Base-by-base conservation (phyloP, 1,284 basidiomycete genomes). In the Ceratobasidium sp. region DNA sequence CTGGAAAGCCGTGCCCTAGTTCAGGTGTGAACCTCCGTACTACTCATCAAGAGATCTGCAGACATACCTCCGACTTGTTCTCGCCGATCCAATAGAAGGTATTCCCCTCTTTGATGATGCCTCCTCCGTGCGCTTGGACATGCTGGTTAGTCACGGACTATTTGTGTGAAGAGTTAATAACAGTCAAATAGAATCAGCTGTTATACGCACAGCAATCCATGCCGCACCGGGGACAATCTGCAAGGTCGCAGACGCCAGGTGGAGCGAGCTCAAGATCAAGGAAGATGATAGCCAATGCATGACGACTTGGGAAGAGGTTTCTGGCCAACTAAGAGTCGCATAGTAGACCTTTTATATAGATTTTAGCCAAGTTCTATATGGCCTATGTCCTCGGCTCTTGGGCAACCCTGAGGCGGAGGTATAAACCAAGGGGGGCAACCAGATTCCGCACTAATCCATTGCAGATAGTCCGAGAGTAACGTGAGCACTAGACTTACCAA, bases 31-130 rank as follows among this genome's bases (percentile, higher is more conserved):
- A 22, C n/a, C 22, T 25, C 17, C 46, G n/a, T 19, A 11, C 46
- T 13, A 56, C 15, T 34, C 9, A 32, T 32, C 25, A 19, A 2
- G 25, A 9, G 25, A 37, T 2, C 22, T 22, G 5, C 17, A 6
- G 65, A 22, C 67, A 19, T 77, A 77, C 77, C 32, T 76, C 70
- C 2, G 69, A 64, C 54, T 77, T 75, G 49, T 77, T 77, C 67
- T 77, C 77, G 9, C 77, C 77, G n/a, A 77, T 69, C 65, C 40
- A 67, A 52, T 79, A 79, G 54, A 77, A 79, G 8, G 75, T 68
- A 34, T 66, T 71, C 17, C 76, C 76, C 43, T 57, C 71, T 52
- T 79, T 77, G 51, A 68, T 29, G 25, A 29, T 29, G 25, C 25
- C 25, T 29, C 25, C 25, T 1, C 25, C 25, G 1, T 29, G 25